Evolutionary conservation across 352 stramenopile species (phyloP), one percentile per base, ranked within the genome.

Genomic region (Globisporangium sylvaticum): DNA sequence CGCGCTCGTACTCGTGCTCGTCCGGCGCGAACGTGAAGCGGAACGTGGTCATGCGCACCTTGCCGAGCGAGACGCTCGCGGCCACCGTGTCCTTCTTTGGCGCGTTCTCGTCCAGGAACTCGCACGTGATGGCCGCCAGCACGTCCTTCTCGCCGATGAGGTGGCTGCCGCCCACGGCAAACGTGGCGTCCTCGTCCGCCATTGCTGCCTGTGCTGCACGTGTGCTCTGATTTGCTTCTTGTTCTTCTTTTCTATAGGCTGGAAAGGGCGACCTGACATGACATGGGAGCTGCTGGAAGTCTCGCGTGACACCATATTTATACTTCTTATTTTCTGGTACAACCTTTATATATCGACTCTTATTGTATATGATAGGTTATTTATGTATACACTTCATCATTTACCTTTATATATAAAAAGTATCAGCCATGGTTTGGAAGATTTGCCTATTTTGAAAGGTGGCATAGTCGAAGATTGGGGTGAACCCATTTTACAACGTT

Each of bases 11-110:
- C 63, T 88, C 83, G 62, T 80, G 78, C 62, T 75, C 74, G 62
- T 91, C 82, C 12, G 81, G 82, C 52, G 84, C 60, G 67, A 95
- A 95, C 78, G 92, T 83, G 68, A 95, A 92, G 59, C 87, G 84
- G 72, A 86, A 95, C 22, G 84, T 93, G 29, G 87, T 95, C 85
- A 93, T 95, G 72, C 90, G 77, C 61, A 95, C 83, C 34, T 68
- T 74, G 15, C 87, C 87, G 15, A 89, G 73, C 70, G 82, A 90
- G 14, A 93, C 79, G 9, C 71, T 85, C 7, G 81, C 76, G 22
- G 80, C 75, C 20, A 81, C 65, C 52, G 80, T 81, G 68, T 93
- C 84, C 44, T 88, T 90, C 67, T 73, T 86, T 37, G 72, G 34
- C 31, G 76, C 75, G 53, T 73, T 74, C 59, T 90, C 83, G 62